phyloP scores from a whole-genome alignment of 2,329 filamentous ascomycete species.

The Ophiostoma ips region DNA sequence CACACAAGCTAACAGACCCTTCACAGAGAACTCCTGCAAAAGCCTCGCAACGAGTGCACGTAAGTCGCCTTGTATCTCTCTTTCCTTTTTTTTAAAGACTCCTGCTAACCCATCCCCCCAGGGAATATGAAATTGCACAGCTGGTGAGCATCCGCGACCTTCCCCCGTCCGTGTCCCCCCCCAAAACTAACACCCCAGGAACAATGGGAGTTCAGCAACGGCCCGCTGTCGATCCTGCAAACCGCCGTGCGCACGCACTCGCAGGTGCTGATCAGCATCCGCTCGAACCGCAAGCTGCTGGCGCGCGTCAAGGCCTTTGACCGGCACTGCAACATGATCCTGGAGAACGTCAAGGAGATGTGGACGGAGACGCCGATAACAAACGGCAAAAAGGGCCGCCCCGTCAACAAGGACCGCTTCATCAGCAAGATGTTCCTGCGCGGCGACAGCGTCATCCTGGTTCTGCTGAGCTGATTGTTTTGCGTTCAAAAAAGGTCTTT shows the following conservation, averaged over 20 bases:
- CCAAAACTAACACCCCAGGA: slow-evolving; percentile 21
- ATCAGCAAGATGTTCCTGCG: slow-evolving; percentile 95
- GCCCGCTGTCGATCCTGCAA: slow-evolving; percentile 75
- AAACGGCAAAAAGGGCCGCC: slow-evolving; percentile 74
- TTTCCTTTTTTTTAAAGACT: background rate
- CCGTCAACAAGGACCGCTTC: slow-evolving; percentile 95
- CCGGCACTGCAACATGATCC: slow-evolving; percentile 82
- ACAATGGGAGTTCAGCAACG: slow-evolving; percentile 38
- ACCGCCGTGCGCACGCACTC: slow-evolving; percentile 89
- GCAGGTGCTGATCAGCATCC: slow-evolving; percentile 92
- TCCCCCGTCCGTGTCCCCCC: background rate
- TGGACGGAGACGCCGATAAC: slow-evolving; percentile 91
- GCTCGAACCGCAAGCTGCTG: slow-evolving; percentile 95
- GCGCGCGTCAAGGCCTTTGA: slow-evolving; percentile 98
- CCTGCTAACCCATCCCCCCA: slow-evolving; percentile 25
- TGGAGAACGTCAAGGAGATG: slow-evolving; percentile 65
- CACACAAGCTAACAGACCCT: background rate
- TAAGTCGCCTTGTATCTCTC: background rate
- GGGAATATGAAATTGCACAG: slow-evolving; percentile 81
- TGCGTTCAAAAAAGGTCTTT: too few relatives aligned
- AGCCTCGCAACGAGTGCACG: slow-evolving; percentile 15
- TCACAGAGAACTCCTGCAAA: slow-evolving; percentile 13
- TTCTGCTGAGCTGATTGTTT: slow-evolving; percentile 67
- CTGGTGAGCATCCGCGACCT: slow-evolving; percentile 21
- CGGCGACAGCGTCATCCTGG: slow-evolving; percentile 78